Evolutionary conservation across 192 early-diverging fungal genomes (phyloP).

Genomic region (Coemansia sp.): DNA sequence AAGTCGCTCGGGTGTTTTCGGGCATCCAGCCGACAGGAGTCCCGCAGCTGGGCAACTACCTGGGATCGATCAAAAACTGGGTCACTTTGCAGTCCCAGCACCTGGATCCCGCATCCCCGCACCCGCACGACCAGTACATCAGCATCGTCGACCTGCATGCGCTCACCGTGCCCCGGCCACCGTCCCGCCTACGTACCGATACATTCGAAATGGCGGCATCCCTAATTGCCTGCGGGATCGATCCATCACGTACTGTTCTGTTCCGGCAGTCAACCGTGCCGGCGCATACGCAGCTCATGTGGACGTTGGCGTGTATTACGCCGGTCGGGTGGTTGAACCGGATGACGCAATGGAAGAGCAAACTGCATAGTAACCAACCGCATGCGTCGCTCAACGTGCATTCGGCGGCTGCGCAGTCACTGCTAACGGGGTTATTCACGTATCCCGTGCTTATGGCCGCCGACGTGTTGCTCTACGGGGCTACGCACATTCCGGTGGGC

Average conservation of each 20-base stretch:
- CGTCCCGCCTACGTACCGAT: slow-evolving; percentile 60
- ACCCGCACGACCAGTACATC: slow-evolving; percentile 59
- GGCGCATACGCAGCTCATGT: slow-evolving; percentile 78
- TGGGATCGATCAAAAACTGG: slow-evolving; percentile 89
- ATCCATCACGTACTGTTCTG: slow-evolving; percentile 66
- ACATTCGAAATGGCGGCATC: slow-evolving; percentile 73
- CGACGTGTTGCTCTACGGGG: slow-evolving; percentile 83
- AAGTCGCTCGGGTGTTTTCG: slow-evolving; percentile 59
- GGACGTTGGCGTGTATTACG: slow-evolving; percentile 85
- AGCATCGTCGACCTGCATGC: slow-evolving; percentile 91
- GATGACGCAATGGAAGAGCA: slow-evolving; percentile 96
- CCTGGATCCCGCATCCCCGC: slow-evolving; percentile 14
- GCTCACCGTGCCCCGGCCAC: slow-evolving; percentile 74
- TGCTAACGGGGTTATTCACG: slow-evolving; percentile 73
- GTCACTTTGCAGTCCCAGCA: slow-evolving; percentile 64
- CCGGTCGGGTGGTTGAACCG: slow-evolving; percentile 85
- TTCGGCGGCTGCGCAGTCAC: slow-evolving; percentile 22
- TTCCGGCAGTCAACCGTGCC: slow-evolving; percentile 84
- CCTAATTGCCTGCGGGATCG: slow-evolving; percentile 82
- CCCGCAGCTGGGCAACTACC: slow-evolving; percentile 93
- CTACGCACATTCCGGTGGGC: slow-evolving; percentile 87
- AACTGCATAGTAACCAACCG: slow-evolving; percentile 23
- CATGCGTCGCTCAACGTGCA: slow-evolving; percentile 1
- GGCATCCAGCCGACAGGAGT: slow-evolving; percentile 94
- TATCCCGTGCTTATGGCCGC: slow-evolving; percentile 93